phyloP scores from a whole-genome alignment of 805 yeast species.

The Nakazawaea populi region DNA sequence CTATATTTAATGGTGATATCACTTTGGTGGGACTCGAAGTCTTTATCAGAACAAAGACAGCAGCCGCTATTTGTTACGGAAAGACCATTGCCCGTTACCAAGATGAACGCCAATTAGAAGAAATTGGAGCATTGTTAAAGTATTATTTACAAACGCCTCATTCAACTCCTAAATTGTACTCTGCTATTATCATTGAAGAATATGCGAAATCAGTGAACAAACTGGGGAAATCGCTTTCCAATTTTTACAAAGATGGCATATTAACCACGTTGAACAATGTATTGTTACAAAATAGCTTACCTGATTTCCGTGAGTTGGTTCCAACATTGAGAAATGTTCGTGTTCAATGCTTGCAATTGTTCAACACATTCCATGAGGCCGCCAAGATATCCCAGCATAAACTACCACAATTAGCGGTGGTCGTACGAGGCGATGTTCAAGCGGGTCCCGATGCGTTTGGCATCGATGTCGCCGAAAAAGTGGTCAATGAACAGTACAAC shows the following conservation, averaged over 20 bases:
- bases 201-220: slow-evolving; percentile 24
- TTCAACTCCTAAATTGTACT: slow-evolving; percentile 74
- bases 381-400: slow-evolving; percentile 69
- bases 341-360: slow-evolving; percentile 78
- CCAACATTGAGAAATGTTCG: slow-evolving; percentile 83
- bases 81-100: slow-evolving; percentile 46
- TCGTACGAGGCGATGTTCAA: slow-evolving; percentile 89
- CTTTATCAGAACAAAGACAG: slow-evolving; percentile 67
- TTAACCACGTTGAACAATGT: slow-evolving; percentile 25
- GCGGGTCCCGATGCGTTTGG: slow-evolving; percentile 94
- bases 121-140: slow-evolving; percentile 31
- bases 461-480: slow-evolving; percentile 66
- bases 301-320: slow-evolving; percentile 74
- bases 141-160: slow-evolving; percentile 52
- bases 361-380: slow-evolving; percentile 68
- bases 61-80: slow-evolving; percentile 76
- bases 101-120: slow-evolving; percentile 28
- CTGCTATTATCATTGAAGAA: slow-evolving; percentile 67
- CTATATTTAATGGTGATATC: slow-evolving; percentile 87
- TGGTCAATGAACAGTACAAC: slow-evolving; percentile 57
- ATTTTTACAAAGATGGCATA: slow-evolving; percentile 19
- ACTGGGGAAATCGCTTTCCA: slow-evolving; percentile 7
- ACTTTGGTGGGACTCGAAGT: slow-evolving; percentile 73
- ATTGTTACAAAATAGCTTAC: slow-evolving; percentile 34
- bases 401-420: slow-evolving; percentile 78